Percentiles rank a stretch among this genome's conserved stretches.
Conservation (phyloP, 2,329 filamentous ascomycete species). For the Cylindrodendrum hubeiense region DNA sequence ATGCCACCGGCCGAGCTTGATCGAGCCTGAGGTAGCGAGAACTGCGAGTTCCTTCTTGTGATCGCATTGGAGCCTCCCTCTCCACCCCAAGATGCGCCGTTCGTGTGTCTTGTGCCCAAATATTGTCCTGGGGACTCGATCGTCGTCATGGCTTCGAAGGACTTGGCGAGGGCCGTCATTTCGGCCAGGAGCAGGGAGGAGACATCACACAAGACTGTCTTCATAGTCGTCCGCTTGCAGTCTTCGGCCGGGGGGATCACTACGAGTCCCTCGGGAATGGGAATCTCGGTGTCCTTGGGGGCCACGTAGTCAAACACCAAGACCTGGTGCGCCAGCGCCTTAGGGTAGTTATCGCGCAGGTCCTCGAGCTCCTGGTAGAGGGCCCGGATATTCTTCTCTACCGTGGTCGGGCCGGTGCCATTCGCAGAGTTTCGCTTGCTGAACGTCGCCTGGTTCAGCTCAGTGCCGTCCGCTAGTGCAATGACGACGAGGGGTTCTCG, state of each 20-base stretch:
- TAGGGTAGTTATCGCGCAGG: constrained; percentile 79
- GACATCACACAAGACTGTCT: constrained; percentile 83
- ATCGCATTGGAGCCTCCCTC: constrained; percentile 53
- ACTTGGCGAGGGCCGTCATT: constrained; percentile 80
- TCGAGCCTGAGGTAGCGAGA: constrained; percentile 57
- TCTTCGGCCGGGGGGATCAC: constrained; percentile 76
- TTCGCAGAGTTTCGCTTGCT: constrained; percentile 67
- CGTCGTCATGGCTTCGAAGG: constrained; percentile 77
- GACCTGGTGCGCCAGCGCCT: constrained; percentile 81
- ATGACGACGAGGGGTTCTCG: constrained; percentile 87
- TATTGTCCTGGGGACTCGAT: constrained; percentile 81
- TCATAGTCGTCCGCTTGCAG: constrained; percentile 83
- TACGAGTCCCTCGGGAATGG: constrained; percentile 75
- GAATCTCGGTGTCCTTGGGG: constrained; percentile 60
- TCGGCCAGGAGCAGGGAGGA: constrained; percentile 80
- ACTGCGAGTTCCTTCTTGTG: constrained; percentile 68
- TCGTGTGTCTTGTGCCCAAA: constrained; percentile 53
- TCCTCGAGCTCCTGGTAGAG: constrained; percentile 77
- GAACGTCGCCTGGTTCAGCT: constrained; percentile 69
- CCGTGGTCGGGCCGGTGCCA: constrained; percentile 61
- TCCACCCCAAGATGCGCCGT: constrained; percentile 56
- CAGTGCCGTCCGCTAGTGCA: constrained; percentile 84
- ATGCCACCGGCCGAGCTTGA: constrained; percentile 66
- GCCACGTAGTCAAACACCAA: constrained; percentile 81
- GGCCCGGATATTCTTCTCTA: constrained; percentile 69